These are phyloP conservation scores for Pezizomycotina sp. DNA, from an alignment of 2,329 filamentous ascomycete genomes.

Conservation along the genomic window DNA sequence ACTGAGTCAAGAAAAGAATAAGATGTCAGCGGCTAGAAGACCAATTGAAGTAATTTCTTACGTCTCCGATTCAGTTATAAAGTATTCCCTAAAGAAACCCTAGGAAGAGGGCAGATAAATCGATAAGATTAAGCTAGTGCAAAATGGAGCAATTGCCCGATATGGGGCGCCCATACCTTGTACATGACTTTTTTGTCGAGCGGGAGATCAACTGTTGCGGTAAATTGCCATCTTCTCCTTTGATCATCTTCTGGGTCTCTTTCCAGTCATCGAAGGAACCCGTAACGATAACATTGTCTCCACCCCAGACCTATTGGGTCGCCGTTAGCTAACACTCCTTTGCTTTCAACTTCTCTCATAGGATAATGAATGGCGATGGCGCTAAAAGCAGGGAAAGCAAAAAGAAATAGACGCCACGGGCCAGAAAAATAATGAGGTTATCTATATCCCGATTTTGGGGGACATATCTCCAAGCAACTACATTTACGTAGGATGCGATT, in stretches of 20 bases:
- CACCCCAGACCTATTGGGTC: constrained; percentile 63
- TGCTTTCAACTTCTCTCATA: too few species aligned
- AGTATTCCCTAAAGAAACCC: neutral
- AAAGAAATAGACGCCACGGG: too few species aligned
- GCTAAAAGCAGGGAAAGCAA: too few species aligned
- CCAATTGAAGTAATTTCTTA: too few species aligned
- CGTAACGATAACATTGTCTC: constrained; percentile 81
- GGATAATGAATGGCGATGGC: too few species aligned
- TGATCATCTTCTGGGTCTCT: constrained; percentile 69
- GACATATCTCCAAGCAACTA: too few species aligned
- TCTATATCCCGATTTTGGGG: too few species aligned
- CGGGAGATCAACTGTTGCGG: constrained; percentile 63
- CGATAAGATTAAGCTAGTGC: neutral
- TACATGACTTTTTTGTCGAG: constrained; percentile 65
- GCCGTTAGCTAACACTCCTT: too few species aligned
- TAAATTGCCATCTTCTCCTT: constrained; percentile 44
- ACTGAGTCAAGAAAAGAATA: constrained; percentile 46
- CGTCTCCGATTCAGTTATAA: constrained; percentile 4
- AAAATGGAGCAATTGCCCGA: constrained; percentile 1
- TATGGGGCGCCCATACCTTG: constrained; percentile 55
- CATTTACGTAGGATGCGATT: too few species aligned
- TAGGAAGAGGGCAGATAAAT: neutral
- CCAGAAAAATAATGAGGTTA: too few species aligned
- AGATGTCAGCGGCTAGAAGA: too few species aligned
- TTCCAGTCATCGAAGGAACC: constrained; percentile 92